Conservation (phyloP, 2,329 filamentous ascomycete genomes). For the Cordyceps farinosa region DNA sequence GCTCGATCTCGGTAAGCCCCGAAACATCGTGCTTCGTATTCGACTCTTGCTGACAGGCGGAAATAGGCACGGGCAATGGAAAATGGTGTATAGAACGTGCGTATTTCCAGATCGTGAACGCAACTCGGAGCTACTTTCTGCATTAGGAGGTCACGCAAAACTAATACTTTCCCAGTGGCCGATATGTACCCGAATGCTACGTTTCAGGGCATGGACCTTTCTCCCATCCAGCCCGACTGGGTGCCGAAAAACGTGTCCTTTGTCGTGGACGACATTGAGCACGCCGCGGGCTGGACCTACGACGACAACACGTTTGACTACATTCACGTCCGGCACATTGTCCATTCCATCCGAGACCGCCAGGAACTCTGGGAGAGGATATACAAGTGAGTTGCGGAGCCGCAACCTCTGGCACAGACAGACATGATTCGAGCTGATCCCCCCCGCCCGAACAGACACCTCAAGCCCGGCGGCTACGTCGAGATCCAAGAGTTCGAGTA, state of each 20-base stretch:
- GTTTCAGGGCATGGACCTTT: slow-evolving; percentile 49
- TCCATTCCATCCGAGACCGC: slow-evolving; percentile 44
- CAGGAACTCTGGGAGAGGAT: slow-evolving; percentile 39
- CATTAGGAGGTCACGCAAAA: background rate
- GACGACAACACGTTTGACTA: slow-evolving; percentile 44
- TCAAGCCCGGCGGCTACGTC: slow-evolving; percentile 50
- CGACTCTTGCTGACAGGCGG: slow-evolving; percentile 19
- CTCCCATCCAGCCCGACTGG: slow-evolving; percentile 50
- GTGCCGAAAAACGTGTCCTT: slow-evolving; percentile 51
- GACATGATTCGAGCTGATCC: too few relatives aligned
- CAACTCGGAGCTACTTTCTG: background rate
- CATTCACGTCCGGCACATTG: slow-evolving; percentile 46
- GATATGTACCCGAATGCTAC: slow-evolving; percentile 42
- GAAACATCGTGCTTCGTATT: background rate
- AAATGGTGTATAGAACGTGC: slow-evolving; percentile 49
- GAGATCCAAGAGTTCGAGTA: slow-evolving; percentile 48
- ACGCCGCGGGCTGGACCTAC: slow-evolving; percentile 47
- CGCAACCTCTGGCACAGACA: slow-evolving; percentile 2
- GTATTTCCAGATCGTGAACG: slow-evolving; percentile 23
- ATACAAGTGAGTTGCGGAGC: slow-evolving; percentile 34
- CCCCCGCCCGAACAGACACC: slow-evolving; percentile 33
- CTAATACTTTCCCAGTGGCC: slow-evolving; percentile 36
- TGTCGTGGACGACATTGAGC: slow-evolving; percentile 50
- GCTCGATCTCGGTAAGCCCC: slow-evolving; percentile 42
- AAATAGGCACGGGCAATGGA: slow-evolving; percentile 47